phyloP scores from a whole-genome alignment of 208 protist genomes.

The Leishmania turanica region DNA sequence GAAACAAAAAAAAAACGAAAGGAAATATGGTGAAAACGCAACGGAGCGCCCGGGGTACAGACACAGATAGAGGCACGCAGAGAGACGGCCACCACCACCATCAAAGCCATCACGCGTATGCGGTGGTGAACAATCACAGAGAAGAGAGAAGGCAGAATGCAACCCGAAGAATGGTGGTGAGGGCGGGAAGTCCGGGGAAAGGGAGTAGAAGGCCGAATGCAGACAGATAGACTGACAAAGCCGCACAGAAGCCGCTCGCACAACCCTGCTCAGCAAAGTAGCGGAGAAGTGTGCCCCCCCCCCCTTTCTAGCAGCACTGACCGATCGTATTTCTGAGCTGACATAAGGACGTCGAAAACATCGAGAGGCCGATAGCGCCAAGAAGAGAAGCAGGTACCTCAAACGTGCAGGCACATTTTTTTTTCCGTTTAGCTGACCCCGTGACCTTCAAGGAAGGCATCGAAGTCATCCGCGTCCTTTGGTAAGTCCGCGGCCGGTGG shows the following conservation, averaged over 20 bases:
- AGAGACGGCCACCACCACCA: not conserved
- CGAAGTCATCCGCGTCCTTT: conserved; percentile 71
- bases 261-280: not conserved
- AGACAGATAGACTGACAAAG: not conserved
- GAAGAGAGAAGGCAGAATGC: not conserved
- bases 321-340: not conserved
- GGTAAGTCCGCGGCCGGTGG: not conserved
- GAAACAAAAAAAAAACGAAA: not conserved
- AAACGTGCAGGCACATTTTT: not conserved
- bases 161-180: not conserved
- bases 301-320: not conserved
- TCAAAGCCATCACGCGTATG: not conserved
- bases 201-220: not conserved
- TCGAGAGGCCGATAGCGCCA: not conserved
- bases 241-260: not conserved
- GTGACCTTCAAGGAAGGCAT: conserved; percentile 65
- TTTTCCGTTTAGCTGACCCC: not conserved
- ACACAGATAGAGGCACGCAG: not conserved
- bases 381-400: not conserved
- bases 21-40: not conserved
- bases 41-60: not conserved
- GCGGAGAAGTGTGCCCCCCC: not conserved
- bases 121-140: not conserved
- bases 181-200: no score
- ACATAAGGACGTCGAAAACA: not conserved